phyloP scores from a whole-genome alignment of 805 yeast species.

The Wickerhamiella occidentalis region DNA sequence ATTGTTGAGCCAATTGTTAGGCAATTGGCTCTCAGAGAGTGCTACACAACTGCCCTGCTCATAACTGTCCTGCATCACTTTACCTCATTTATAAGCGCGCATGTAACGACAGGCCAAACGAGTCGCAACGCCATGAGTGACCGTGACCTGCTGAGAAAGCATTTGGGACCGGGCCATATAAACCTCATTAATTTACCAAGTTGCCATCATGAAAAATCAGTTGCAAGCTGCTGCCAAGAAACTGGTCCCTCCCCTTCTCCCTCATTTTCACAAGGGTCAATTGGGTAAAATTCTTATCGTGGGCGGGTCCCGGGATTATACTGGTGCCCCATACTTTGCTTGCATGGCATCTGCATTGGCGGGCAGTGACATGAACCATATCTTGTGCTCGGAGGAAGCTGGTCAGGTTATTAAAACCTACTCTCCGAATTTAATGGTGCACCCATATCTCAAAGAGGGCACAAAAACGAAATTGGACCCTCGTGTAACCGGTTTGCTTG shows the following conservation, averaged over 20 bases:
- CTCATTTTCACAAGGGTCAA: slow-evolving; percentile 78
- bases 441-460: slow-evolving; percentile 63
- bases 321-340: slow-evolving; percentile 93
- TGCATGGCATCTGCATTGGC: slow-evolving; percentile 71
- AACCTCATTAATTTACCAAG: too few relatives aligned
- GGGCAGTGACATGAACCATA: slow-evolving; percentile 83
- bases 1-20: too few relatives aligned
- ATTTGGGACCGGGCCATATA: background rate
- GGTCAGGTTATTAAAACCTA: slow-evolving; percentile 73
- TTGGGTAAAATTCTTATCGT: slow-evolving; percentile 74
- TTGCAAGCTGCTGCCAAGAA: slow-evolving; percentile 23
- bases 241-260: slow-evolving; percentile 63
- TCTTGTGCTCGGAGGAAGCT: slow-evolving; percentile 73
- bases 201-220: background rate
- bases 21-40: background rate
- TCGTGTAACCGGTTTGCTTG: slow-evolving; percentile 33
- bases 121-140: background rate
- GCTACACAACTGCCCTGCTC: too few relatives aligned
- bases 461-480: slow-evolving; percentile 16
- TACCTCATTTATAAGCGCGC: background rate
- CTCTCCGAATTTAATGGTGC: slow-evolving; percentile 92
- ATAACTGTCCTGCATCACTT: too few relatives aligned
- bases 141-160: background rate
- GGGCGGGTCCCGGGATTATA: slow-evolving; percentile 93
- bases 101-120: background rate